These are phyloP conservation scores for Nemania abortiva DNA, from an alignment of 2,329 filamentous ascomycete species.

Conservation along the genomic window DNA sequence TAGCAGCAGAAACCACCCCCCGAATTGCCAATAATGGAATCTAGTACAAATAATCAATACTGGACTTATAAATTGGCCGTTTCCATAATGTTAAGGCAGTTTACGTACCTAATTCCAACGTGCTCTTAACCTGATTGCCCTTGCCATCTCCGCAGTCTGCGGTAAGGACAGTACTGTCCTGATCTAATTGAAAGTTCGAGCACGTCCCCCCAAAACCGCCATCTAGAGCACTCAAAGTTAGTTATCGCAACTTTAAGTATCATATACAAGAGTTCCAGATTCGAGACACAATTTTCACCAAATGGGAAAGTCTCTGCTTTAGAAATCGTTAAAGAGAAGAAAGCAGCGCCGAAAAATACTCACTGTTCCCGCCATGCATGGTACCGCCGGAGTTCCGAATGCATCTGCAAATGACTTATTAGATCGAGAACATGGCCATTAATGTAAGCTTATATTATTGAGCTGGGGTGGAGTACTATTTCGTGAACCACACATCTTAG, in stretches of 20 bases:
- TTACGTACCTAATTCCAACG: not conserved
- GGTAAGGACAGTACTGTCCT: not conserved
- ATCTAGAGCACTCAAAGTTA: slow-evolving; percentile 1
- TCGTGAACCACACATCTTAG: not conserved
- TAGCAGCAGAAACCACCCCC: not conserved
- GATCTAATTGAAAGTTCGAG: not conserved
- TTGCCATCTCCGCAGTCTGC: not conserved
- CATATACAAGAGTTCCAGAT: not conserved
- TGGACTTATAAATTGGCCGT: slow-evolving; percentile 6
- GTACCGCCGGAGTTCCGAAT: not conserved
- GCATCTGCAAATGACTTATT: slow-evolving; percentile 4
- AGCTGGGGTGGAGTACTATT: not conserved
- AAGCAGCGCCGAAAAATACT: slow-evolving; percentile 4
- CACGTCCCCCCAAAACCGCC: not conserved
- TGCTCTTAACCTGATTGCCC: not conserved
- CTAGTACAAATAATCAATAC: slow-evolving; percentile 5
- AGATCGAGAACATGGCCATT: not conserved
- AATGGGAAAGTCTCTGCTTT: not conserved
- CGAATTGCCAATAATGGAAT: not conserved
- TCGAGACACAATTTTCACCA: not conserved
- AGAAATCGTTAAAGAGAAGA: slow-evolving; percentile 1
- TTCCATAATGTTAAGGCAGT: slow-evolving; percentile 1
- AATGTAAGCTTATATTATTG: slow-evolving; percentile 1
- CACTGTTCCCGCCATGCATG: not conserved
- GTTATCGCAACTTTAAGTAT: not conserved